Percentiles rank a stretch among this genome's conserved stretches.
Evolutionary conservation across 2,329 filamentous ascomycete species (phyloP).

Genomic region (Cryphonectria nitschkei): DNA sequence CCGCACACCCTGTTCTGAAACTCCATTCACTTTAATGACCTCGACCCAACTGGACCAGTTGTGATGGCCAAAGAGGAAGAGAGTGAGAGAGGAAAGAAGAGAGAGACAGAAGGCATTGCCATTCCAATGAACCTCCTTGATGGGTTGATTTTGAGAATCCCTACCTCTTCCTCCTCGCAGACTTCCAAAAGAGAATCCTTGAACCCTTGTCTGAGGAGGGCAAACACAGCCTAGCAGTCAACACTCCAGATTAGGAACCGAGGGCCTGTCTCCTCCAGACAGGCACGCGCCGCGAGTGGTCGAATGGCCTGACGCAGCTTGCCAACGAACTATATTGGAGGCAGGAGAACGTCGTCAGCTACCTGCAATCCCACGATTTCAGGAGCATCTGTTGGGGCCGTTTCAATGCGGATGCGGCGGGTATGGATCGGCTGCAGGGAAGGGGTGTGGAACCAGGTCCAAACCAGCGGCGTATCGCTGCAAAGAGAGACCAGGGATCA

Average conservation of each 20-base stretch:
- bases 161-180: background rate
- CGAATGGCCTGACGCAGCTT: background rate
- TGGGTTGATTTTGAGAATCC: background rate
- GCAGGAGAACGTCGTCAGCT: constrained; percentile 21
- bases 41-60: background rate
- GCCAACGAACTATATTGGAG: constrained; percentile 3
- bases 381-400: constrained; percentile 22
- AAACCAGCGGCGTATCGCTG: constrained; percentile 25
- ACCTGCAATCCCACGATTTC: constrained; percentile 22
- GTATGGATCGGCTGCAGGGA: constrained; percentile 16
- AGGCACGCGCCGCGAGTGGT: background rate
- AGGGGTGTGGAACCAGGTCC: constrained; percentile 18
- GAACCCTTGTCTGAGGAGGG: background rate
- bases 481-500: constrained; percentile 14
- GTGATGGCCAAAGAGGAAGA: background rate
- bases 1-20: background rate
- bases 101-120: background rate
- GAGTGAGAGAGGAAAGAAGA: background rate
- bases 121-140: background rate
- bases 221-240: background rate
- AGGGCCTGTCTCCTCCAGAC: background rate
- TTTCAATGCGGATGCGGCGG: constrained; percentile 19
- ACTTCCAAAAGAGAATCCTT: background rate
- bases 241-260: background rate
- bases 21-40: background rate